Base-by-base conservation (phyloP, 106 monocot genomes). In the Amphibolis antarctica region DNA sequence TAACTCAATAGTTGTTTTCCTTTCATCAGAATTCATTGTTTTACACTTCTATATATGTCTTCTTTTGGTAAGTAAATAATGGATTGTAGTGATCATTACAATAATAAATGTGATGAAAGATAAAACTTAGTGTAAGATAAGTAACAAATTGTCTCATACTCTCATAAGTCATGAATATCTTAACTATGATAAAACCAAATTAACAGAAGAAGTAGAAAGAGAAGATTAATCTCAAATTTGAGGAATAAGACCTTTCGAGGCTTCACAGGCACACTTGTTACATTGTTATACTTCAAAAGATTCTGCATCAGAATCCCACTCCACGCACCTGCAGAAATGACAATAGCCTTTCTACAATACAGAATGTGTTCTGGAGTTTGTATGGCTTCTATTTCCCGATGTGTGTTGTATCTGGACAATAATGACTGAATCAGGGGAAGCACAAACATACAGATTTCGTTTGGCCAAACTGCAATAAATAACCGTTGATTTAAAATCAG, bases 281-380 rank as follows among this genome's bases (percentile, higher is more conserved):
- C 59, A 68, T 15, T 21, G 64, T 63, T 63, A n/a, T 59, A 42
- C 47, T 80, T 42, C 3, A 74, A 18, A 46, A 93, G 66, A 57
- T 42, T 79, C 53, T 45, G 58, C 78, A 88, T 69, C 46, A 93
- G 66, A 29, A 75, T 56, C n/a, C 85, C 81, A 28, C 77, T 85
- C 88, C 93, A 93, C 20, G 93, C 82, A 69, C 93, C 88, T 30
- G 88, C 72, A 47, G 88, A 85, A 60, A 93, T 72, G 22, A 93
- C 78, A 60, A 93, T 52, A 62, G 93, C 80, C 52, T 62, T 83
- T 74, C 64, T 78, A 71, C 69, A 72, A 65, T 77, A 75, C 31
- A 88, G 64, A 53, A 77, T 74, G 59, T 79, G 78, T n/a, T 79
- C 28, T 21, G 80, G 74, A 55, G 93, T 93, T 79, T 81, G 80